Percentiles rank a stretch among this genome's conserved stretches.
Evolutionary conservation across 371 early-diverging fungal species (phyloP).

Genomic region (Smittium culicis): DNA sequence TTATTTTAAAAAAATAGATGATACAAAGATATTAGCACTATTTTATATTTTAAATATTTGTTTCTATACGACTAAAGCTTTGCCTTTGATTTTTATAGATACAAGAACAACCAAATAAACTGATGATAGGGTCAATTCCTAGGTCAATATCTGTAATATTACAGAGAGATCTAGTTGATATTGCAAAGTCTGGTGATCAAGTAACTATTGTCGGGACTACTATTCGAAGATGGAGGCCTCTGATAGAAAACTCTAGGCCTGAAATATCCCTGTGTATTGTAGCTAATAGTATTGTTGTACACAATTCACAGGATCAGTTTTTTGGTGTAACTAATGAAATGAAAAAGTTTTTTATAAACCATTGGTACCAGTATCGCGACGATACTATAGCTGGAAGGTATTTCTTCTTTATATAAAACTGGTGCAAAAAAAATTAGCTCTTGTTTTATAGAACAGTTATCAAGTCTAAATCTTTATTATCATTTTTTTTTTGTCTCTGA

Average conservation of each 20-base stretch:
- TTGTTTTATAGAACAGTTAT: too few relatives aligned
- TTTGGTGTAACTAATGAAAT: constrained; percentile 36
- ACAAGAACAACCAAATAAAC: constrained; percentile 49
- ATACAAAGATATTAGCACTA: not conserved
- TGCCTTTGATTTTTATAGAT: constrained; percentile 19
- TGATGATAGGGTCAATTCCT: constrained; percentile 50
- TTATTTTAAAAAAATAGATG: not conserved
- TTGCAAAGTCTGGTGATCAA: constrained; percentile 50
- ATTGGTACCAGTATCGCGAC: constrained; percentile 32
- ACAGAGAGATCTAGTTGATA: constrained; percentile 48
- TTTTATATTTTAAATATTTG: not conserved
- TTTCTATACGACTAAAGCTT: too few relatives aligned
- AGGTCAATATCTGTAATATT: constrained; percentile 47
- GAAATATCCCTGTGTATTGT: constrained; percentile 42
- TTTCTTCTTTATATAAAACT: not conserved
- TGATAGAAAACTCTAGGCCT: constrained; percentile 33
- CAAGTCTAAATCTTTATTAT: too few relatives aligned
- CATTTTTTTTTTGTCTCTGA: too few relatives aligned
- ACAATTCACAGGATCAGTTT: constrained; percentile 34
- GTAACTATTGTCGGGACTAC: constrained; percentile 38
- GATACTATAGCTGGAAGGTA: constrained; percentile 23
- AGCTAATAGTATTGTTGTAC: constrained; percentile 42
- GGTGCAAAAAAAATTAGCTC: too few relatives aligned
- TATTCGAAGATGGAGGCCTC: constrained; percentile 35
- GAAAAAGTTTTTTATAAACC: constrained; percentile 33